phyloP scores from a whole-genome alignment of 2,329 filamentous ascomycete species.

The Sordariomycetes sp. region DNA sequence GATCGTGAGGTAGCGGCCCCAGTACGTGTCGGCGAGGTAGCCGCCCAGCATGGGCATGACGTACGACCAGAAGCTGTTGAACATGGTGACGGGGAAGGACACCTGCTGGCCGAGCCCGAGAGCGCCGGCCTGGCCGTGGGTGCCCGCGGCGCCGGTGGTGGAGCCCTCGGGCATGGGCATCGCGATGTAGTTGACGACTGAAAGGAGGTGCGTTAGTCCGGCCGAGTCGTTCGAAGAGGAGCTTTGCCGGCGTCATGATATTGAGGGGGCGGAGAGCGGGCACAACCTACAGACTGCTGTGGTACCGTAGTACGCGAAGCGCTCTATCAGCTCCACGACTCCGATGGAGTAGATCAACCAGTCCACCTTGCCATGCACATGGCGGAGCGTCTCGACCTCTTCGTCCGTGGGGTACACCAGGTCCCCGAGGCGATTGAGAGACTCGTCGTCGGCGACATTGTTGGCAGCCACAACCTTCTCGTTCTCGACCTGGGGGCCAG shows the following conservation, averaged over 20 bases:
- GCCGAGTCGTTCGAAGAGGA: not conserved
- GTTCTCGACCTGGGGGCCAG: not conserved
- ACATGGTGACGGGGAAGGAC: constrained; percentile 29
- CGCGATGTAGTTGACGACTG: constrained; percentile 53
- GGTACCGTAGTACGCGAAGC: constrained; percentile 63
- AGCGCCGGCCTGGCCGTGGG: constrained; percentile 35
- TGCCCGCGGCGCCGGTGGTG: constrained; percentile 34
- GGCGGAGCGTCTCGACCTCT: constrained; percentile 39
- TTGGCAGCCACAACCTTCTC: constrained; percentile 13
- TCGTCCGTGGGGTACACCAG: constrained; percentile 32
- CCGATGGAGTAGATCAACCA: constrained; percentile 51
- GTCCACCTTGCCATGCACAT: constrained; percentile 46
- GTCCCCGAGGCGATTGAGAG: not conserved
- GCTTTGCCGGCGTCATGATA: not conserved
- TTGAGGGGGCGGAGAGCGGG: not conserved
- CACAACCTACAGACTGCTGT: constrained; percentile 48
- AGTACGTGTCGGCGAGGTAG: constrained; percentile 41
- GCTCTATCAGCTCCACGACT: constrained; percentile 60
- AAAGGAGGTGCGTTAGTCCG: too few relatives aligned
- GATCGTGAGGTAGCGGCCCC: constrained; percentile 61
- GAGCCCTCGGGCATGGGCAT: constrained; percentile 44
- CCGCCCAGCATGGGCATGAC: constrained; percentile 46
- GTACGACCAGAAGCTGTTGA: constrained; percentile 52
- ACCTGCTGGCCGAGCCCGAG: constrained; percentile 47
- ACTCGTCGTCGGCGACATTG: constrained; percentile 2